Percentiles rank a stretch among this genome's conserved stretches.
Conservation (phyloP, 176 grass and related monocot species). For the Cenchrus americanus region DNA sequence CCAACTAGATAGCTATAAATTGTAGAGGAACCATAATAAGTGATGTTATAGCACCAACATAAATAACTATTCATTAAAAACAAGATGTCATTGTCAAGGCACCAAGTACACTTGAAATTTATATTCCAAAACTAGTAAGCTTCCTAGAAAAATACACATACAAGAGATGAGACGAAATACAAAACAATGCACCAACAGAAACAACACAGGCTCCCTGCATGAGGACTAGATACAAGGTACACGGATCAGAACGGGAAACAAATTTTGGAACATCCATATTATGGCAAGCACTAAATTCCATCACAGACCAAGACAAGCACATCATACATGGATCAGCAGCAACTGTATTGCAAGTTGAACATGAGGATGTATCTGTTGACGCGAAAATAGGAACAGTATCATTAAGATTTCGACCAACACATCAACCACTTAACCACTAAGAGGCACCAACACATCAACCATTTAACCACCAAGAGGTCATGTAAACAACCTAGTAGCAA, state of each 20-base stretch:
- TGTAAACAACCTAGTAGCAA: slow-evolving; percentile 9
- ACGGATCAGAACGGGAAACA: not conserved
- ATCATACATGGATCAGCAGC: not conserved
- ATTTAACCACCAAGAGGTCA: not conserved
- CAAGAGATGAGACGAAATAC: not conserved
- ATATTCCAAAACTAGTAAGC: not conserved
- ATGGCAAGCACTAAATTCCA: slow-evolving; percentile 11
- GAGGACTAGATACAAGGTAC: not conserved
- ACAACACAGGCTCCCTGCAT: not conserved
- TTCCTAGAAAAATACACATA: slow-evolving; percentile 6
- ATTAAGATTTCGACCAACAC: not conserved
- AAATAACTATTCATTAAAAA: not conserved
- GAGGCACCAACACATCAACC: no score
- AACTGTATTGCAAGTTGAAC: slow-evolving; percentile 3
- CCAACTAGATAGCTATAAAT: not conserved
- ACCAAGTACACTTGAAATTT: not conserved
- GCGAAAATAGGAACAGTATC: no score
- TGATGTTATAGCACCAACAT: not conserved
- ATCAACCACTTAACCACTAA: not conserved
- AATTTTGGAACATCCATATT: not conserved
- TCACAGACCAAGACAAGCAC: not conserved
- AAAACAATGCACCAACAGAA: not conserved
- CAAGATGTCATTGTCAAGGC: not conserved
- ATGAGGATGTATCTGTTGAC: not conserved
- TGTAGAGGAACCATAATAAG: not conserved